Conservation (phyloP, 306 rosid species). For the Potentilla sterilis region DNA sequence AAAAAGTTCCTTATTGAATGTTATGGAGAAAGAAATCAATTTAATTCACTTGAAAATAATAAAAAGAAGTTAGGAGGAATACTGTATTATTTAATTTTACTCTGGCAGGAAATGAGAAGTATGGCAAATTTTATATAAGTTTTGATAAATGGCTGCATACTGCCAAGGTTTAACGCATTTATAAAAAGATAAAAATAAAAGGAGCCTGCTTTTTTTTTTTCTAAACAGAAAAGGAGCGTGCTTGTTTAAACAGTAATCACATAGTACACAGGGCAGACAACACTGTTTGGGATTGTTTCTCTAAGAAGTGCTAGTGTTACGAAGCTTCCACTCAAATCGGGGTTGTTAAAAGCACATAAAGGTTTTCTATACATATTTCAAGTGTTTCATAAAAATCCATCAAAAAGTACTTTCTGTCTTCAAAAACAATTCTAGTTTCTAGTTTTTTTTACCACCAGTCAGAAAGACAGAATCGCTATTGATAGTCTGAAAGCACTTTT, state of each 20-base stretch:
- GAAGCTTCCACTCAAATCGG: not conserved
- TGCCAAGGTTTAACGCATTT: not conserved
- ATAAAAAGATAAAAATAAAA: not conserved
- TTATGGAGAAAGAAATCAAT: not conserved
- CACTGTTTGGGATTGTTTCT: not conserved
- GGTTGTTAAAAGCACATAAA: not conserved
- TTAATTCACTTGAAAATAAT: not conserved
- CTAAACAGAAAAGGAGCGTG: not conserved
- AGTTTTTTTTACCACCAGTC: not conserved
- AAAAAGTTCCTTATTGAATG: not conserved
- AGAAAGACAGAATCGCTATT: not conserved
- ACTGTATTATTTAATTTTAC: not conserved
- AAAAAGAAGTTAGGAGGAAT: not conserved
- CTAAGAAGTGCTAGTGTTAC: not conserved
- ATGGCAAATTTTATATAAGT: not conserved
- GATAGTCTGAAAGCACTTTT: not conserved
- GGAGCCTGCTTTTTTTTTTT: too few species aligned
- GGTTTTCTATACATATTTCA: not conserved
- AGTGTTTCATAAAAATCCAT: not conserved
- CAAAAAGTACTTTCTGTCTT: not conserved
- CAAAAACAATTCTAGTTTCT: not conserved
- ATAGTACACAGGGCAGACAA: not conserved
- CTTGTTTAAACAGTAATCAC: not conserved
- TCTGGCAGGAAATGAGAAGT: not conserved
- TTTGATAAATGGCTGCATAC: not conserved